Percentiles rank a stretch among this genome's conserved stretches.
Evolutionary conservation across 2,329 filamentous ascomycete genomes (phyloP).

Genomic region (Atkinsonella hypoxylon): DNA sequence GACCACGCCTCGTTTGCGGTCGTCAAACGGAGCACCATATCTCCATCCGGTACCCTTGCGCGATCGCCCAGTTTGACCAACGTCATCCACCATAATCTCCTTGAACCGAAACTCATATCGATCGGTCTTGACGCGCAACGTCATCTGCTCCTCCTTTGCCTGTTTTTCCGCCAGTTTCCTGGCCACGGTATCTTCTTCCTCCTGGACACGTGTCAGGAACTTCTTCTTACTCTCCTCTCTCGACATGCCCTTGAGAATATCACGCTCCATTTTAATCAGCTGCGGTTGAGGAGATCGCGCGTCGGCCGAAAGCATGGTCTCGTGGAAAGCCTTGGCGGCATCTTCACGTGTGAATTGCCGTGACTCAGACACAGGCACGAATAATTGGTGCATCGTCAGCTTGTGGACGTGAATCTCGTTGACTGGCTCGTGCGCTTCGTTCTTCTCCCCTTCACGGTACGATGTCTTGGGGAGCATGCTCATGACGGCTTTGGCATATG

Average conservation of each 20-base stretch:
- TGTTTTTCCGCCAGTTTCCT: slow-evolving; percentile 19
- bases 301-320: slow-evolving; percentile 47
- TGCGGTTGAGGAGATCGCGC: slow-evolving; percentile 50
- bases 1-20: slow-evolving; percentile 50
- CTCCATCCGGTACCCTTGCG: slow-evolving; percentile 44
- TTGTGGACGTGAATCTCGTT: slow-evolving; percentile 54
- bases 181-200: slow-evolving; percentile 29
- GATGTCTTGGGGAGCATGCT: slow-evolving; percentile 67
- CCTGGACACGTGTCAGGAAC: slow-evolving; percentile 31
- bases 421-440: slow-evolving; percentile 42
- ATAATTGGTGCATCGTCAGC: slow-evolving; percentile 51
- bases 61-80: slow-evolving; percentile 41
- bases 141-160: slow-evolving; percentile 26
- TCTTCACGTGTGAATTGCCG: slow-evolving; percentile 51
- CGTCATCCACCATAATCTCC: slow-evolving; percentile 43
- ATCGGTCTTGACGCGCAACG: slow-evolving; percentile 33
- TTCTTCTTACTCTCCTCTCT: slow-evolving; percentile 24
- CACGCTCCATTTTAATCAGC: slow-evolving; percentile 43
- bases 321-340: slow-evolving; percentile 52
- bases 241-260: slow-evolving; percentile 26
- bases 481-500: slow-evolving; percentile 66
- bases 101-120: slow-evolving; percentile 54
- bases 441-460: slow-evolving; percentile 38
- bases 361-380: slow-evolving; percentile 51
- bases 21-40: slow-evolving; percentile 51